A percentile compares a stretch with the other conserved stretches of the same genome.
These are phyloP conservation scores for Colletotrichum eleusines DNA, from an alignment of 2,329 filamentous ascomycete genomes.

Conservation along the genomic window DNA sequence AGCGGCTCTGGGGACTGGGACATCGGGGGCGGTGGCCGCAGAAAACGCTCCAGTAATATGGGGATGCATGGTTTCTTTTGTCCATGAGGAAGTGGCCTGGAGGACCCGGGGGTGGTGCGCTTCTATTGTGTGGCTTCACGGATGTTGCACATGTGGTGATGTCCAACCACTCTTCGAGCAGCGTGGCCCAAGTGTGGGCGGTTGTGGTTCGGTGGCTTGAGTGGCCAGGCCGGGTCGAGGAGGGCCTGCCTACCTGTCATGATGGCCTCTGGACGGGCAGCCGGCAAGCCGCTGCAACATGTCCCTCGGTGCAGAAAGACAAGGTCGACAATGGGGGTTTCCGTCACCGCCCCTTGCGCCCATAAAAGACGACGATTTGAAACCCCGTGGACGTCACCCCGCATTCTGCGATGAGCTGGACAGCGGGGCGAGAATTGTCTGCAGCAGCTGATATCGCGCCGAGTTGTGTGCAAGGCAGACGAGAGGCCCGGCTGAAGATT, in stretches of 20 bases:
- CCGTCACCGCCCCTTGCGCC: slow-evolving; percentile 1
- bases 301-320: slow-evolving; percentile 12
- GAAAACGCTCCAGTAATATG: slow-evolving; percentile 12
- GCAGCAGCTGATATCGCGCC: slow-evolving; percentile 31
- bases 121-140: slow-evolving; percentile 4
- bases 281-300: slow-evolving; percentile 10
- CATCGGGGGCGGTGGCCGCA: not conserved
- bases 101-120: slow-evolving; percentile 1
- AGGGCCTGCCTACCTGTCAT: not conserved
- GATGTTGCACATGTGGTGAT: slow-evolving; percentile 13
- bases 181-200: not conserved
- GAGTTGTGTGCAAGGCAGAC: slow-evolving; percentile 25
- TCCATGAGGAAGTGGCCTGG: not conserved
- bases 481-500: not conserved
- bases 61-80: slow-evolving; percentile 25
- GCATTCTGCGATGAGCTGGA: slow-evolving; percentile 5
- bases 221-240: not conserved
- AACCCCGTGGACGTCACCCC: slow-evolving; percentile 4
- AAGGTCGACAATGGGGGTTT: slow-evolving; percentile 28
- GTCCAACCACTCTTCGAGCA: not conserved
- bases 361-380: slow-evolving; percentile 10
- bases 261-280: slow-evolving; percentile 3
- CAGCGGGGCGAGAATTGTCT: slow-evolving; percentile 42
- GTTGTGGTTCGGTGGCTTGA: slow-evolving; percentile 4
- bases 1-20: not conserved